A percentile compares a stretch with the other conserved stretches of the same genome.
phyloP scores from a whole-genome alignment of 2,329 filamentous ascomycete genomes.

The Colletotrichum incanum region DNA sequence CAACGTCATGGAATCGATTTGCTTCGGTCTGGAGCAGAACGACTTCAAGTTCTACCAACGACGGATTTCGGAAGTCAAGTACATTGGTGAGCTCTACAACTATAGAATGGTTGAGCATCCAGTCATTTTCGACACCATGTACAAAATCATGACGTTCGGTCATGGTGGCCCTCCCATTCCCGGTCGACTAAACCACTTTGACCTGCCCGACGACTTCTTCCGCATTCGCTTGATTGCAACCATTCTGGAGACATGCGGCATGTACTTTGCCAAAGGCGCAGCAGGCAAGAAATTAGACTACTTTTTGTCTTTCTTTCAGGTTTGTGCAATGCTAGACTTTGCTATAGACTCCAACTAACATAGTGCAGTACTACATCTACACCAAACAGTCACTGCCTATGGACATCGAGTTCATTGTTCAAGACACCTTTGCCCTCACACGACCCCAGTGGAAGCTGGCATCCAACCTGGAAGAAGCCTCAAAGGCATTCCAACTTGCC shows the following conservation, averaged over 20 bases:
- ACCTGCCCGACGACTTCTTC: constrained; percentile 95
- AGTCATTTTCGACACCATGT: constrained; percentile 95
- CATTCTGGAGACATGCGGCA: constrained; percentile 93
- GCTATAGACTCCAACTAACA: constrained; percentile 22
- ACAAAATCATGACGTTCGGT: constrained; percentile 94
- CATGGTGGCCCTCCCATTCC: constrained; percentile 89
- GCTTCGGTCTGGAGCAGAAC: constrained; percentile 91
- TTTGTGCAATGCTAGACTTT: constrained; percentile 49
- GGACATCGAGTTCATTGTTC: constrained; percentile 97
- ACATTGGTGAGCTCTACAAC: constrained; percentile 96
- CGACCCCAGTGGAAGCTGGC: constrained; percentile 95
- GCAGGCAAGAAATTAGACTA: constrained; percentile 98
- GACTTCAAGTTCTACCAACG: constrained; percentile 98
- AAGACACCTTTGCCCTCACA: constrained; percentile 89
- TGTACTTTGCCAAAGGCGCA: constrained; percentile 94
- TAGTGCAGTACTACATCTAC: constrained; percentile 86
- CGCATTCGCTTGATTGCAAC: constrained; percentile 92
- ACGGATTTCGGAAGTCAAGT: constrained; percentile 95
- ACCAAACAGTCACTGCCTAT: constrained; percentile 92
- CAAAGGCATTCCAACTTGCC: constrained; percentile 87
- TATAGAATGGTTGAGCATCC: constrained; percentile 97
- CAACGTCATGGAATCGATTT: constrained; percentile 89
- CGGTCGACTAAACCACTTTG: constrained; percentile 82
- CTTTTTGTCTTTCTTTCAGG: constrained; percentile 95
- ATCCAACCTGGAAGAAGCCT: constrained; percentile 85